Percentiles rank a stretch among this genome's conserved stretches.
phyloP scores from a whole-genome alignment of 768 basidiomycete genomes.

The Lactarius indigo region DNA sequence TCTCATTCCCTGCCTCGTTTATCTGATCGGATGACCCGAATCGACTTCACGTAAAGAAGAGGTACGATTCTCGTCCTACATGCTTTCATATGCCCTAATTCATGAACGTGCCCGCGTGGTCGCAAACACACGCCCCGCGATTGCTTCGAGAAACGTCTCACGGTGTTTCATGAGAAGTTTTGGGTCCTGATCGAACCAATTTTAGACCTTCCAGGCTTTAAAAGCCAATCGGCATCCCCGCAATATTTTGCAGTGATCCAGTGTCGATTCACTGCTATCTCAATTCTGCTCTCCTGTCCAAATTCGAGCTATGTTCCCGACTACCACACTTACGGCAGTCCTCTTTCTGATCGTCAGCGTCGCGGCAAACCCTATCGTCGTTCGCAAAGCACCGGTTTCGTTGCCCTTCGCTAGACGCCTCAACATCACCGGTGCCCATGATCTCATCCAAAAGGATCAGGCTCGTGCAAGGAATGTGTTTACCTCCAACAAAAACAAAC shows the following conservation, averaged over 20 bases:
- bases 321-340: constrained; percentile 28
- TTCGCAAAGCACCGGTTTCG: constrained; percentile 30
- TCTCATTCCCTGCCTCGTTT: no score
- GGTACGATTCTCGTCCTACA: not conserved
- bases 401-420: constrained; percentile 51
- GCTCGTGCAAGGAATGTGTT: constrained; percentile 43
- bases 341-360: constrained; percentile 28
- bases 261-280: not conserved
- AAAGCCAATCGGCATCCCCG: not conserved
- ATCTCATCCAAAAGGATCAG: constrained; percentile 50
- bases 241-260: not conserved
- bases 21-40: no score
- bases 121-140: not conserved
- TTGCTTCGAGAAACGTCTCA: not conserved
- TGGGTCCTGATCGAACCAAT: not conserved
- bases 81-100: not conserved
- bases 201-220: not conserved
- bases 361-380: constrained; percentile 29
- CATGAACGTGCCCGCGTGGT: not conserved
- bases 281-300: not conserved
- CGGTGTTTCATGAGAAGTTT: not conserved
- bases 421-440: constrained; percentile 50
- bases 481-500: constrained; percentile 37
- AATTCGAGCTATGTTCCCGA: constrained; percentile 23
- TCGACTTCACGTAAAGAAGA: not conserved